Percentiles rank a stretch among this genome's conserved stretches.
These are phyloP conservation scores for Trichomonas vaginalis DNA, from an alignment of 208 protist species.

Conservation along the genomic window DNA sequence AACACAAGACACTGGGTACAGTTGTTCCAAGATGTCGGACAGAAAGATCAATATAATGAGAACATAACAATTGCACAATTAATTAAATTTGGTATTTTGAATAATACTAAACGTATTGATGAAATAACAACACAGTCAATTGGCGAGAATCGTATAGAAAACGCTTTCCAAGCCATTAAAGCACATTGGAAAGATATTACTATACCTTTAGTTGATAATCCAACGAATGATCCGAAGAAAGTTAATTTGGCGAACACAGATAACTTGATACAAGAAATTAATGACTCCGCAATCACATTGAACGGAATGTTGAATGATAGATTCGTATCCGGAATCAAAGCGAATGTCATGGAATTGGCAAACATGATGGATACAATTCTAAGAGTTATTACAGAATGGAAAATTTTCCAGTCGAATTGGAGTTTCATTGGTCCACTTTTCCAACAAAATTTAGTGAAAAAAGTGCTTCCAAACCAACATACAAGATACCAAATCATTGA, in stretches of 20 bases:
- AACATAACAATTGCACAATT: background rate
- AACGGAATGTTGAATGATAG: background rate
- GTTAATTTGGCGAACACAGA: background rate
- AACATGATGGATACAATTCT: background rate
- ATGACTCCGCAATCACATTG: background rate
- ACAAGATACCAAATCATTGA: background rate
- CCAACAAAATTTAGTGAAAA: background rate
- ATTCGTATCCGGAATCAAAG: background rate
- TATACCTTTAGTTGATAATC: background rate
- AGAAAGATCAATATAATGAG: background rate
- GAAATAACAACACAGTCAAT: background rate
- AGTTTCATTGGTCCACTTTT: background rate
- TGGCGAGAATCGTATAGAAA: background rate
- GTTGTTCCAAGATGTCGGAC: background rate
- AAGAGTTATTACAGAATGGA: background rate
- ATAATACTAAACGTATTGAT: background rate
- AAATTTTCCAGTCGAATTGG: conserved; percentile 5
- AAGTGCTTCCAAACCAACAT: background rate
- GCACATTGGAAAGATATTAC: background rate
- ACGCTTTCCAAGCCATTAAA: background rate
- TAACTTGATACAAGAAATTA: background rate
- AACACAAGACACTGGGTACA: background rate
- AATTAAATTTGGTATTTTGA: background rate
- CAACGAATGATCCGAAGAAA: background rate
- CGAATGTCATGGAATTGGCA: background rate